Evolutionary conservation across 1,139 yeast genomes (phyloP).

Genomic region (Kodamaea anthophila): DNA sequence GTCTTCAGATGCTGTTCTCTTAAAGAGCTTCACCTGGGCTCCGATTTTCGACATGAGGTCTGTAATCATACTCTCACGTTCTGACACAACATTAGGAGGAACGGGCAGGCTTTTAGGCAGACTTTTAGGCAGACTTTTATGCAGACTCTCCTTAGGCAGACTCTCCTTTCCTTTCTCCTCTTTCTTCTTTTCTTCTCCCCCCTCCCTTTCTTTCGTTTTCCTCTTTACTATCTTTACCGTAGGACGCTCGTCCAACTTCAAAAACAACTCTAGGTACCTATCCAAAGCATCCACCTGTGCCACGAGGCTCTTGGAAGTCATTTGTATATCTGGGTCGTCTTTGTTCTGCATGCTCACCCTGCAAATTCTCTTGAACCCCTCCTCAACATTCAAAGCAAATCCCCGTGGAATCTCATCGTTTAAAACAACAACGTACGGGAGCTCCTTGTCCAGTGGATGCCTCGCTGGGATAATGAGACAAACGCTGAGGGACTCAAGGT

Average conservation of each 20-base stretch:
- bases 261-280: constrained; percentile 49
- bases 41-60: constrained; percentile 22
- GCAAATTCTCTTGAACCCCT: constrained; percentile 53
- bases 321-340: constrained; percentile 22
- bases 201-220: constrained; percentile 4
- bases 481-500: constrained; percentile 44
- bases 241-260: constrained; percentile 53
- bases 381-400: constrained; percentile 57
- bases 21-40: constrained; percentile 20
- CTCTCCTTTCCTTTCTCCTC: constrained; percentile 2
- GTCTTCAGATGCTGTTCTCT: constrained; percentile 15
- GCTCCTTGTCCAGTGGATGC: constrained; percentile 40
- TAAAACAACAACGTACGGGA: constrained; percentile 46
- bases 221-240: constrained; percentile 38
- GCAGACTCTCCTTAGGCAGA: background rate
- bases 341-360: constrained; percentile 23
- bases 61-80: constrained; percentile 16
- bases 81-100: constrained; percentile 10
- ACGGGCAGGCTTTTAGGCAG: background rate
- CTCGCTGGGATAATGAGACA: constrained; percentile 48
- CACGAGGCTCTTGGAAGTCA: constrained; percentile 43
- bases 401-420: constrained; percentile 73
- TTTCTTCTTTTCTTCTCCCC: background rate
- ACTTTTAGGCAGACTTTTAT: background rate
- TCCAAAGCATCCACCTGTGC: constrained; percentile 55